These are phyloP conservation scores for Vinca major DNA, from an alignment of 305 asterid species.

Conservation along the genomic window DNA sequence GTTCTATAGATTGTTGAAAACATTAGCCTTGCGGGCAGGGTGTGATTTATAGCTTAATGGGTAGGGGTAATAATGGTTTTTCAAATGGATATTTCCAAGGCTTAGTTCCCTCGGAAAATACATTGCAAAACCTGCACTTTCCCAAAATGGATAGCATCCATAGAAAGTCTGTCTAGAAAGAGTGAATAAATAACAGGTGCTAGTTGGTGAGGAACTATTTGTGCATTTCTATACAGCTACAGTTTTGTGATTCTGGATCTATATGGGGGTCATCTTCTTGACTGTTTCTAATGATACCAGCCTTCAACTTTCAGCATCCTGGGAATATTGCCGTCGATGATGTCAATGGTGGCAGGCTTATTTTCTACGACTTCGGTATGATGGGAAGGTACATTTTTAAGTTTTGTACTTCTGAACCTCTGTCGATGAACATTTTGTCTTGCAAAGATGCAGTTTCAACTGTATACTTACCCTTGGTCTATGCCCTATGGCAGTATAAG, in stretches of 20 bases:
- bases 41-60: too few species aligned
- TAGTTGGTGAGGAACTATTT: not conserved
- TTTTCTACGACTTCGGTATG: slow-evolving; percentile 97
- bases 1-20: too few species aligned
- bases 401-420: slow-evolving; percentile 5
- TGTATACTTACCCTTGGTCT: slow-evolving; percentile 11
- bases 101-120: not conserved
- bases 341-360: slow-evolving; percentile 91
- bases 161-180: not conserved
- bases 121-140: not conserved
- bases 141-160: not conserved
- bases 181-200: not conserved
- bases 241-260: not conserved
- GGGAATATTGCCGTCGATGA: slow-evolving; percentile 98
- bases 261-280: not conserved
- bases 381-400: slow-evolving; percentile 70
- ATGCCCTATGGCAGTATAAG: slow-evolving; percentile 60
- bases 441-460: slow-evolving; percentile 13
- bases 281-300: slow-evolving; percentile 11
- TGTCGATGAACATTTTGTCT: slow-evolving; percentile 8
- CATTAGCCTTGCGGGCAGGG: too few species aligned
- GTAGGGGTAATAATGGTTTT: too few species aligned
- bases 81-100: too few species aligned
- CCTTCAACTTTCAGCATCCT: slow-evolving; percentile 61
- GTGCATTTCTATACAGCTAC: not conserved